phyloP scores from a whole-genome alignment of 441 rosid species.

The Viola pubescens region DNA sequence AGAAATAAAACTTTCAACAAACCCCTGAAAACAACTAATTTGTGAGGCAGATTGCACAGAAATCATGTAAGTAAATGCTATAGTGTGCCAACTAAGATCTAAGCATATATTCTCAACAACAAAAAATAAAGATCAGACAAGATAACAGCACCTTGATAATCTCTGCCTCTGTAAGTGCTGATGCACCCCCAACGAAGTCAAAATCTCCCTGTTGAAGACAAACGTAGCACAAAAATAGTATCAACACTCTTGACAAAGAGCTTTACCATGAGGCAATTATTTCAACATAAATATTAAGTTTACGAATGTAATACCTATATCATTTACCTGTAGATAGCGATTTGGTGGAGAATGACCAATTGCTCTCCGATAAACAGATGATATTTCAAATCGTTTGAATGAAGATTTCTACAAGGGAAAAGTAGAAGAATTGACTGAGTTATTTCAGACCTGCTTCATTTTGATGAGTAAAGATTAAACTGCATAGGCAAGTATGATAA shows the following conservation, averaged over 20 bases:
- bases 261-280: too few relatives aligned
- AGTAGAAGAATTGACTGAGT: constrained; percentile 7
- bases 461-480: constrained; percentile 13
- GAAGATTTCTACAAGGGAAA: constrained; percentile 58
- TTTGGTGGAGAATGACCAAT: constrained; percentile 96
- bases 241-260: constrained; percentile 2
- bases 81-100: background rate
- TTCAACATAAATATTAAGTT: too few relatives aligned
- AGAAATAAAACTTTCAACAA: background rate
- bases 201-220: constrained; percentile 70
- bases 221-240: constrained; percentile 9
- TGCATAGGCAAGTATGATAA: background rate
- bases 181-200: constrained; percentile 84
- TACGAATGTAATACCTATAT: background rate
- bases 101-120: too few relatives aligned
- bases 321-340: constrained; percentile 70
- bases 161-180: constrained; percentile 89
- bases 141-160: constrained; percentile 58
- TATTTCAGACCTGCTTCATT: constrained; percentile 1
- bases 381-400: constrained; percentile 79
- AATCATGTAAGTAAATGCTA: background rate
- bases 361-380: constrained; percentile 79
- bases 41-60: background rate
- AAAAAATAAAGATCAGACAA: background rate
- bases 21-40: background rate